Evolutionary conservation across 306 rosid species (phyloP).

Genomic region (Dalbergia oliveri): DNA sequence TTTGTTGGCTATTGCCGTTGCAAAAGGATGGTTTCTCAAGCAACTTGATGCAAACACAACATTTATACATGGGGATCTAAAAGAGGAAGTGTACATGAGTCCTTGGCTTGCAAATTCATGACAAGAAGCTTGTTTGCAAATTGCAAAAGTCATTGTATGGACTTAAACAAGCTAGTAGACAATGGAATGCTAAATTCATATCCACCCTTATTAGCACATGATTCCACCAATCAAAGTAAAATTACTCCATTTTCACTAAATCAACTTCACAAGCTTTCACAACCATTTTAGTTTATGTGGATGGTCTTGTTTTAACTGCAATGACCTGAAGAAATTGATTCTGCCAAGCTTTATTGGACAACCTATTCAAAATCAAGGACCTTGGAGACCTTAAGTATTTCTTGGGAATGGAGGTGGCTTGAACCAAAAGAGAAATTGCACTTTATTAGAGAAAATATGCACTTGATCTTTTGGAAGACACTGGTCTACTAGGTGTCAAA

Average conservation of each 20-base stretch:
- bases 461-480: no score
- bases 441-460: no score
- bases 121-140: neutral
- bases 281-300: neutral
- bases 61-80: neutral
- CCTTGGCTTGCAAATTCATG: neutral
- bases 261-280: no score
- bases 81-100: neutral
- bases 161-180: neutral
- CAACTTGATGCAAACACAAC: neutral
- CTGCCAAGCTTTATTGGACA: no score
- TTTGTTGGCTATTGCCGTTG: neutral
- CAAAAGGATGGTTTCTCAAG: neutral
- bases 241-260: no score
- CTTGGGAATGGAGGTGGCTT: neutral
- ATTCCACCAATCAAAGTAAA: no score
- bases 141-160: neutral
- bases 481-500: no score
- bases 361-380: neutral
- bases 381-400: neutral
- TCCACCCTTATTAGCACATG: neutral
- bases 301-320: neutral
- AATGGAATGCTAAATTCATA: neutral
- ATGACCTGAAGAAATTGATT: neutral
- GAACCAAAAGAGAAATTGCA: neutral